A percentile compares a stretch with the other conserved stretches of the same genome.
phyloP scores from a whole-genome alignment of 1,284 basidiomycete genomes.

The Ustilago curta region DNA sequence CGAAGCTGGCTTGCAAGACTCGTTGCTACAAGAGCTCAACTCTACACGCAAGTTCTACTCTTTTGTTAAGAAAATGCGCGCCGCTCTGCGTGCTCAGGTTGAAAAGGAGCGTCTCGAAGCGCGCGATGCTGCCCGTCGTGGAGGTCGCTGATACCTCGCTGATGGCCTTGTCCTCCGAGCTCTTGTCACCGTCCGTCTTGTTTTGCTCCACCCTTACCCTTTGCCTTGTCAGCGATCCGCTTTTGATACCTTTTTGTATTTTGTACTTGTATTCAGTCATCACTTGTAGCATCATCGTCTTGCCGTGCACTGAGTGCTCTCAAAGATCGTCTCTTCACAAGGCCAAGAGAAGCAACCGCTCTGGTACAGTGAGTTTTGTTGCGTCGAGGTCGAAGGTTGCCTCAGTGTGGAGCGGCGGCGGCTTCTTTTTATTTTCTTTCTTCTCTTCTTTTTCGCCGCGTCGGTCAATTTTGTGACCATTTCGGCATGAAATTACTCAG shows the following conservation, averaged over 20 bases:
- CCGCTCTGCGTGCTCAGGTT: conserved; percentile 36
- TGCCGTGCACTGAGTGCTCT: not conserved
- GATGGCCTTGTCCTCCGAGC: not conserved
- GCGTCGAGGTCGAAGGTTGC: not conserved
- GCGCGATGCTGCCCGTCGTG: conserved; percentile 34
- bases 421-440: too few relatives aligned
- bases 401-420: not conserved
- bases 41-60: conserved; percentile 54
- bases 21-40: conserved; percentile 52
- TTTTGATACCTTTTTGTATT: conserved; percentile 37
- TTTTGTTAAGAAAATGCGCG: conserved; percentile 56
- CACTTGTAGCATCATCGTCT: not conserved
- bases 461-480: conserved; percentile 12
- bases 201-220: not conserved
- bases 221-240: conserved; percentile 2
- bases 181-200: not conserved
- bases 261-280: conserved; percentile 23
- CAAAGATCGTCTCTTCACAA: not conserved
- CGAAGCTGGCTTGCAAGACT: conserved; percentile 30
- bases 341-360: too few relatives aligned
- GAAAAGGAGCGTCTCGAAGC: conserved; percentile 49
- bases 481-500: conserved; percentile 4
- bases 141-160: conserved; percentile 20
- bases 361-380: not conserved
- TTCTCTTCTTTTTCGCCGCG: not conserved